These are phyloP conservation scores for Geotrichum fermentans DNA, from an alignment of 1,139 yeast species.

Conservation along the genomic window DNA sequence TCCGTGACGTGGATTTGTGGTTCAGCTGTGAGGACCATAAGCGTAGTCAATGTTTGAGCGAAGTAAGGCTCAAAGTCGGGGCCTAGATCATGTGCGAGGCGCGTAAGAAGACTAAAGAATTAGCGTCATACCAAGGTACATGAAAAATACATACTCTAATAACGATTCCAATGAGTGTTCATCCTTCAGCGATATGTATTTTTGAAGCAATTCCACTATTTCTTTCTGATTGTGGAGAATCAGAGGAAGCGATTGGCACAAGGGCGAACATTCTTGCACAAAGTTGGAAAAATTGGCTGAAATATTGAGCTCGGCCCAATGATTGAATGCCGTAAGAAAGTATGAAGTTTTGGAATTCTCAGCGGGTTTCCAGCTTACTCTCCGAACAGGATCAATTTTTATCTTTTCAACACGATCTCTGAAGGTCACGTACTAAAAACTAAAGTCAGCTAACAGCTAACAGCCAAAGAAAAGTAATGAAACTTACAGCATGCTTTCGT, in stretches of 20 bases:
- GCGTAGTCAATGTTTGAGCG: conserved; percentile 46
- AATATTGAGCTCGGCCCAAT: conserved; percentile 84
- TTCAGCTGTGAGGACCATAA: conserved; percentile 50
- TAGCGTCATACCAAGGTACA: background rate
- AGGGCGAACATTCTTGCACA: conserved; percentile 49
- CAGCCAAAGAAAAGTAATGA: background rate
- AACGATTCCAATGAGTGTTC: conserved; percentile 73
- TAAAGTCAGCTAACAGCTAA: background rate
- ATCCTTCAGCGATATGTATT: conserved; percentile 54
- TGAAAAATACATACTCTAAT: conserved; percentile 46
- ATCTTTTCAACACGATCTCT: conserved; percentile 78
- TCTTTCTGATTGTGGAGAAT: conserved; percentile 63
- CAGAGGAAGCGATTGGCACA: conserved; percentile 73
- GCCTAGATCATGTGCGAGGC: conserved; percentile 88
- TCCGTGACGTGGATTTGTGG: conserved; percentile 61
- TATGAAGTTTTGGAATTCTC: conserved; percentile 58
- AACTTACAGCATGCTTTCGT: conserved; percentile 21
- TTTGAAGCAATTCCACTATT: conserved; percentile 53
- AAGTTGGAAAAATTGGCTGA: conserved; percentile 69
- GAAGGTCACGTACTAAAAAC: conserved; percentile 56
- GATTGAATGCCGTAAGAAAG: conserved; percentile 70
- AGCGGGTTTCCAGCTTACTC: conserved; percentile 58
- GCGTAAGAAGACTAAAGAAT: conserved; percentile 51
- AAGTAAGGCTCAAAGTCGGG: conserved; percentile 80
- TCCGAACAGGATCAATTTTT: conserved; percentile 76